These are phyloP conservation scores for Chrysopogon serrulatus DNA, from an alignment of 176 grass and related monocot genomes.

Conservation along the genomic window DNA sequence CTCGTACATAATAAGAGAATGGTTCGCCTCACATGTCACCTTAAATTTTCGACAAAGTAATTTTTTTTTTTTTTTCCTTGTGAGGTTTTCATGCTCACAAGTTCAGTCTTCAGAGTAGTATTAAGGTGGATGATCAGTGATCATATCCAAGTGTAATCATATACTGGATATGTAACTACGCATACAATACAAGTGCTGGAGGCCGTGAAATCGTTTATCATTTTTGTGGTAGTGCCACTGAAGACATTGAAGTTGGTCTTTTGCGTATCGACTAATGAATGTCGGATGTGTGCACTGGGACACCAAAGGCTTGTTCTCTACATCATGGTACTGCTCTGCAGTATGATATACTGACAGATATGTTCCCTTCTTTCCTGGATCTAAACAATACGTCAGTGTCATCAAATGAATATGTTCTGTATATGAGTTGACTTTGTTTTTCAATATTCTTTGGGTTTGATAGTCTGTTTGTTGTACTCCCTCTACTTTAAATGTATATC, in stretches of 20 bases:
- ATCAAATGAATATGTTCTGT: neutral
- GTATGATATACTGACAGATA: neutral
- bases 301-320: neutral
- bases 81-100: neutral
- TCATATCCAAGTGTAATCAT: neutral
- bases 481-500: too few relatives aligned
- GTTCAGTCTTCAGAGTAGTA: neutral
- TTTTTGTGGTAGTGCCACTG: neutral
- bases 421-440: neutral
- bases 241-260: neutral
- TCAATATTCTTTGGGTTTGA: neutral
- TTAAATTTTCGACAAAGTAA: neutral
- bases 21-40: slow-evolving; percentile 2
- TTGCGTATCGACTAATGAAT: neutral
- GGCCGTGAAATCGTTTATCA: neutral
- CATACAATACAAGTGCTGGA: neutral
- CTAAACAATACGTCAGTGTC: neutral
- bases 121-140: slow-evolving; percentile 14
- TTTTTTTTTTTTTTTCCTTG: slow-evolving; percentile 53
- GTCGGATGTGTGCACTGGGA: neutral
- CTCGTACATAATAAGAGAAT: slow-evolving; percentile 61
- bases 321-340: neutral
- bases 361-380: too few relatives aligned
- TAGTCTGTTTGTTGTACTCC: neutral
- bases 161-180: slow-evolving; percentile 8